phyloP scores from a whole-genome alignment of 78 protist species.

The Dictyostelium intermedium region DNA sequence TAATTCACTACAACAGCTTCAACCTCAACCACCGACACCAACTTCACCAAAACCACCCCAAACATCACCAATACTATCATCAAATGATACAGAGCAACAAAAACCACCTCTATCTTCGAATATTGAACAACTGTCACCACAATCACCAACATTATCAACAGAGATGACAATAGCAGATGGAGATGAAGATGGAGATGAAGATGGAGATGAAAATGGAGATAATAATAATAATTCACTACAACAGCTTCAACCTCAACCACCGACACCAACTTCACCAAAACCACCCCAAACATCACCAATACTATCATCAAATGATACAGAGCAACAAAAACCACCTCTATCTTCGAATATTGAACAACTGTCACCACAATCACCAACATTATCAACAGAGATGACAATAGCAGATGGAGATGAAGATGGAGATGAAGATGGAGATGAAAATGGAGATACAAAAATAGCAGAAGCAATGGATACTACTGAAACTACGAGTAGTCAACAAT shows the following conservation, averaged over 20 bases:
- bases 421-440: background rate
- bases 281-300: background rate
- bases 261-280: background rate
- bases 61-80: background rate
- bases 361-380: background rate
- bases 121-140: background rate
- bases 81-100: background rate
- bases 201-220: background rate
- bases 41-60: background rate
- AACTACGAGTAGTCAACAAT: background rate
- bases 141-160: background rate
- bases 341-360: background rate
- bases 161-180: background rate
- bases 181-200: background rate
- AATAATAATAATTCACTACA: background rate
- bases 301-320: background rate
- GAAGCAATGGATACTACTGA: background rate
- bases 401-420: background rate
- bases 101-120: background rate
- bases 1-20: no score
- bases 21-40: background rate
- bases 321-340: background rate
- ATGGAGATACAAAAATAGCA: background rate
- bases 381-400: background rate
- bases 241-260: background rate